Evolutionary conservation across 768 basidiomycete species (phyloP).

Genomic region (Xerocomellus amylosporus): DNA sequence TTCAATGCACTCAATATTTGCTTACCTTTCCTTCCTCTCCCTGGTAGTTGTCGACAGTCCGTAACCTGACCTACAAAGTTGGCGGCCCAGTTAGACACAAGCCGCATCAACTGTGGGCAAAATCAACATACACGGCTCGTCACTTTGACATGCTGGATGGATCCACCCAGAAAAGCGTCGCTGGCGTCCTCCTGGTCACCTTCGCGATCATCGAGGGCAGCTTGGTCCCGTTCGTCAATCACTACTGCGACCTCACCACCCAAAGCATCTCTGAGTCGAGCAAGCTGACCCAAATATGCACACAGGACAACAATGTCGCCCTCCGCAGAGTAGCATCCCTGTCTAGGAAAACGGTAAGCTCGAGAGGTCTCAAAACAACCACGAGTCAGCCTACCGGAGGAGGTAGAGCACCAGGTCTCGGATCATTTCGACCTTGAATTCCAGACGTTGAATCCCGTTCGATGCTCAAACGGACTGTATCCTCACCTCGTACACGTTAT

Average conservation of each 20-base stretch:
- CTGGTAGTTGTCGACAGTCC: slow-evolving; percentile 79
- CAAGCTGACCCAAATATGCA: slow-evolving; percentile 52
- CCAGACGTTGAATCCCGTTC: background rate
- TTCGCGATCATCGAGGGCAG: slow-evolving; percentile 54
- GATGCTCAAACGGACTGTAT: slow-evolving; percentile 1
- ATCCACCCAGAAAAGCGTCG: slow-evolving; percentile 14
- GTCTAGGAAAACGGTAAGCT: slow-evolving; percentile 28
- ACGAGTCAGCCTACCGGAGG: slow-evolving; percentile 30
- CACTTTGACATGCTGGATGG: slow-evolving; percentile 49
- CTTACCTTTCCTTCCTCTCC: slow-evolving; percentile 64
- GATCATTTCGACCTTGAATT: slow-evolving; percentile 42
- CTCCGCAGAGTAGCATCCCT: slow-evolving; percentile 44
- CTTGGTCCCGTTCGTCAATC: slow-evolving; percentile 68
- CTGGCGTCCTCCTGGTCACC: slow-evolving; percentile 35
- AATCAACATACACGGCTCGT: slow-evolving; percentile 44
- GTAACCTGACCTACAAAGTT: slow-evolving; percentile 52
- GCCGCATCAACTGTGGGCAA: background rate
- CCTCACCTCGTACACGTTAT: slow-evolving; percentile 73
- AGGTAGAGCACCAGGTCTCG: slow-evolving; percentile 53
- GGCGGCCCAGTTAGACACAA: background rate
- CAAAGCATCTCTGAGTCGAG: slow-evolving; percentile 43
- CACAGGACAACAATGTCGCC: slow-evolving; percentile 56
- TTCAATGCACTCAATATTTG: background rate
- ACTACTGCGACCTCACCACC: slow-evolving; percentile 52
- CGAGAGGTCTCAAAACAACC: background rate